Evolutionary conservation across 2,329 filamentous ascomycete genomes (phyloP).

Genomic region (Monosporascus sp.): DNA sequence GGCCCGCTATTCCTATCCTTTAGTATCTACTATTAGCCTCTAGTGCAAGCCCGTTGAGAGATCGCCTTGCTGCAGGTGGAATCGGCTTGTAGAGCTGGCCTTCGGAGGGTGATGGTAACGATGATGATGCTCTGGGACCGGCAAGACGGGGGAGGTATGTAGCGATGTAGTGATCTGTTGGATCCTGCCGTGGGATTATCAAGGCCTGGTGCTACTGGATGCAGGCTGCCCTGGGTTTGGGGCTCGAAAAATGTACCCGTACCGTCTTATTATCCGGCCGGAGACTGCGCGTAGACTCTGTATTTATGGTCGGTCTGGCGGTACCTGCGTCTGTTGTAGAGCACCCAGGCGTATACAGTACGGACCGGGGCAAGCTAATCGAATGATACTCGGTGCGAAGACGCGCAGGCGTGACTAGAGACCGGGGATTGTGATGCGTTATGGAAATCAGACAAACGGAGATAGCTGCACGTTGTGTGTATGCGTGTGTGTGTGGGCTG

Average conservation of each 20-base stretch:
- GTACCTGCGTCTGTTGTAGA: not conserved
- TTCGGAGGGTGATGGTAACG: too few relatives aligned
- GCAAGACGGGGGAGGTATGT: not conserved
- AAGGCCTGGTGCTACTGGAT: not conserved
- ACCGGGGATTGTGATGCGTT: not conserved
- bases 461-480: not conserved
- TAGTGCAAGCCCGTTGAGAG: conserved; percentile 23
- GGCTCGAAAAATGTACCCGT: not conserved
- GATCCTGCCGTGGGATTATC: not conserved
- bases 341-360: not conserved
- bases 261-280: not conserved
- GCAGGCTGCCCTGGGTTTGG: not conserved
- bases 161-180: not conserved
- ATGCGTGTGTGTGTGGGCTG: not conserved
- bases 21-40: conserved; percentile 2
- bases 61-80: conserved; percentile 26
- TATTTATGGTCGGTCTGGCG: not conserved
- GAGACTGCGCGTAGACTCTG: not conserved
- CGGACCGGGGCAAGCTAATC: too few relatives aligned
- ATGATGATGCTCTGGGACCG: too few relatives aligned
- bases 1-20: not conserved
- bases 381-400: not conserved
- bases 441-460: not conserved
- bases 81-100: not conserved
- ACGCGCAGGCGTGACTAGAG: not conserved